Percentiles rank a stretch among this genome's conserved stretches.
These are phyloP conservation scores for Dactylellina drechsleri DNA, from an alignment of 2,329 filamentous ascomycete species.

Conservation along the genomic window DNA sequence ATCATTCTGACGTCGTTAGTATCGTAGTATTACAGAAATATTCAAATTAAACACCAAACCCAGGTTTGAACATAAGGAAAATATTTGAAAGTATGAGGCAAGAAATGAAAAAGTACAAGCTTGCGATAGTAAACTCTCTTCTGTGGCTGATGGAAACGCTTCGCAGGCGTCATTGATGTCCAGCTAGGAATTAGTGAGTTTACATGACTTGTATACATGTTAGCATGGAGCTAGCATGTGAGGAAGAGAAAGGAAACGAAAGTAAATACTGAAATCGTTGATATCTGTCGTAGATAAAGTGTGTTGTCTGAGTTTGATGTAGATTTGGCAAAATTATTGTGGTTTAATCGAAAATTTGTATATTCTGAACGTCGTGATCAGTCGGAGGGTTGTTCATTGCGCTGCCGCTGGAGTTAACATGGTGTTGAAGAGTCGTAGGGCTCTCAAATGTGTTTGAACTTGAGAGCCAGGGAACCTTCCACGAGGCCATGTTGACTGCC, in stretches of 20 bases:
- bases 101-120: slow-evolving; percentile 33
- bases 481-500: slow-evolving; percentile 45
- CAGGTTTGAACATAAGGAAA: slow-evolving; percentile 21
- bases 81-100: slow-evolving; percentile 31
- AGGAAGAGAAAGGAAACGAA: slow-evolving; percentile 31
- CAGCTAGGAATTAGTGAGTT: slow-evolving; percentile 43
- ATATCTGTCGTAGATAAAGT: slow-evolving; percentile 12
- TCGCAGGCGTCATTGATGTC: slow-evolving; percentile 9
- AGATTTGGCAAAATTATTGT: background rate
- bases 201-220: slow-evolving; percentile 43
- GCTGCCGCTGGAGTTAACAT: slow-evolving; percentile 43
- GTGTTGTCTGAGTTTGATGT: slow-evolving; percentile 3
- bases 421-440: slow-evolving; percentile 30
- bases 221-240: slow-evolving; percentile 53
- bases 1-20: slow-evolving; percentile 55
- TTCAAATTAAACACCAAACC: slow-evolving; percentile 45
- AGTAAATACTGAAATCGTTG: slow-evolving; percentile 44
- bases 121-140: slow-evolving; percentile 35
- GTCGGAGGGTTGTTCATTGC: background rate
- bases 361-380: slow-evolving; percentile 10
- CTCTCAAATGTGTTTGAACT: slow-evolving; percentile 55
- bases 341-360: slow-evolving; percentile 2
- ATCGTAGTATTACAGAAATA: slow-evolving; percentile 52
- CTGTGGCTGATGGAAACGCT: slow-evolving; percentile 7
- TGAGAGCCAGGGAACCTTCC: slow-evolving; percentile 41